Base-by-base conservation (phyloP, 371 early-diverging fungal species). In the Mucor circinelloides region DNA sequence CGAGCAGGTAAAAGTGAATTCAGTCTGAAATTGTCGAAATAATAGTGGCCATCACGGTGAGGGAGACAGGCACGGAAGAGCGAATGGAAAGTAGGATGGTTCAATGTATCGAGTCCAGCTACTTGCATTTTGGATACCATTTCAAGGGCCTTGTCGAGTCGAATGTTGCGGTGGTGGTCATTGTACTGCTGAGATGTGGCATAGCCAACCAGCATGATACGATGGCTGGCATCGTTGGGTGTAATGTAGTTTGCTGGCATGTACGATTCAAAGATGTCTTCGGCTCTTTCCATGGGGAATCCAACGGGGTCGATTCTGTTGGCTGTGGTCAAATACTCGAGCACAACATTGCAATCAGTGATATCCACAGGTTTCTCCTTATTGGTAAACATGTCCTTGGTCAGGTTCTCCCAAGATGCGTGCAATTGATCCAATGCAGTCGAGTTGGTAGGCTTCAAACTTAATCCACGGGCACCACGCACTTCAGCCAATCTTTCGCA, bases 31-130 rank as follows among this genome's bases (percentile, higher is more conserved):
- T 79, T 58, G 27, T 83, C 84, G 34, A 71, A 81, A 12, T 73
- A 65, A 44, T 73, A 83, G n/a, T 66, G 36, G 3, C 71, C 72
- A 30, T 34, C 31, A 7, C 46, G 58, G 44, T 81, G 78, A 25
- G 84, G 84, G 32, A 81, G 40, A 52, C 84, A 81, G 10, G 84
- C 84, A 27, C 68, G 64, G 63, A 77, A 74, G 9, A 83, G 68
- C 0, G 74, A 63, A 38, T 76, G 78, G 68, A 79, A 83, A 6
- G 63, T 71, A 7, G 60, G 44, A 13, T 71, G 72, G 23, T 70
- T 66, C 10, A 64, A 54, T 17, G 64, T 74, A 10, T 74, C 23
- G 30, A 74, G 46, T 6, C 76, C 73, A 5, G 59, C 69, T 0
- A 61, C 60, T 52, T 79, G 72, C 79, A 80, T 77, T 21, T 67